These are phyloP conservation scores for Nannizziopsis arthrosporioides DNA, from an alignment of 2,329 filamentous ascomycete species.

Conservation along the genomic window DNA sequence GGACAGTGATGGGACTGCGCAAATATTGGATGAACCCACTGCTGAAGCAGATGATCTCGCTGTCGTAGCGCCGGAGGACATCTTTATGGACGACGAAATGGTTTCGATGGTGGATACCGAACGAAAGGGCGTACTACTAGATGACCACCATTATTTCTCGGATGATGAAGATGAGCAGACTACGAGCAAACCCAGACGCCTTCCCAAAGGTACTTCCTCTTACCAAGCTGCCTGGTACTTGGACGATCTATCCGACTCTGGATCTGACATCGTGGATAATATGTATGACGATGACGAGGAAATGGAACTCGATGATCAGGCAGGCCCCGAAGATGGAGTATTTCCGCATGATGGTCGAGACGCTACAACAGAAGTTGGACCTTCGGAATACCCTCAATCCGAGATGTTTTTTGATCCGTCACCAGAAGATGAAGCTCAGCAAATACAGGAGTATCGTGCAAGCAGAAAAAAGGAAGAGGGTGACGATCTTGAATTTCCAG, in stretches of 20 bases:
- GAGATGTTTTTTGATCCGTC: constrained; percentile 76
- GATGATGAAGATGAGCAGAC: constrained; percentile 67
- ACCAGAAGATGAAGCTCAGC: constrained; percentile 70
- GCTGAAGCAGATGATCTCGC: constrained; percentile 73
- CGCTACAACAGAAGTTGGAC: constrained; percentile 60
- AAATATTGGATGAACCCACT: constrained; percentile 58
- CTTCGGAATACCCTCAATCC: constrained; percentile 84
- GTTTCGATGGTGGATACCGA: constrained; percentile 41
- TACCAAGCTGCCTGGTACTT: constrained; percentile 95
- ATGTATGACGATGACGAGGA: constrained; percentile 50
- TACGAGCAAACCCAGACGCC: constrained; percentile 53
- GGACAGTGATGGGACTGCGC: constrained; percentile 42
- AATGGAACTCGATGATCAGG: constrained; percentile 43
- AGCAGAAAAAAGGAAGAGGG: constrained; percentile 68
- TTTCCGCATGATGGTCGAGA: constrained; percentile 42
- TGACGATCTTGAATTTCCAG: constrained; percentile 89
- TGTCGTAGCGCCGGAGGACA: constrained; percentile 76
- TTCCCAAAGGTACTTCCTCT: constrained; percentile 83
- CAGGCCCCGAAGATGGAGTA: constrained; percentile 66
- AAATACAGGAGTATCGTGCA: constrained; percentile 69
- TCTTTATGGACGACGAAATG: constrained; percentile 59
- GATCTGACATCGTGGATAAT: constrained; percentile 69
- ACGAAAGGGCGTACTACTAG: constrained; percentile 79
- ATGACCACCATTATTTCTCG: constrained; percentile 96
- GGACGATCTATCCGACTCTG: constrained; percentile 67